Percentiles rank a stretch among this genome's conserved stretches.
These are phyloP conservation scores for Talinum fruticosum DNA, from an alignment of 148 eudicot genomes.

Conservation along the genomic window DNA sequence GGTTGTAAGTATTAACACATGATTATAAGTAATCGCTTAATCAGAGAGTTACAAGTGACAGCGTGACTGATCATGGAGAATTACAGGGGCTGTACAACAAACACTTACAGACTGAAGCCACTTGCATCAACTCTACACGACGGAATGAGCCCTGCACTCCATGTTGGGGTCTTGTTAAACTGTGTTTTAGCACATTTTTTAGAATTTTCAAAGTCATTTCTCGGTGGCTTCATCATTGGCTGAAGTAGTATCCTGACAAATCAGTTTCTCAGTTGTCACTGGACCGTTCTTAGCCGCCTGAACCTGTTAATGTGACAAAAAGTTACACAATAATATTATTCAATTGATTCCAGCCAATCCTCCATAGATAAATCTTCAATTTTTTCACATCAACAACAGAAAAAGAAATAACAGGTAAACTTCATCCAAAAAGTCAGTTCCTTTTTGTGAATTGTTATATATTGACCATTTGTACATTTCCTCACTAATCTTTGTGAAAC, in stretches of 20 bases:
- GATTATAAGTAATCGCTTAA: not conserved
- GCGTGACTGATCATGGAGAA: slow-evolving; percentile 26
- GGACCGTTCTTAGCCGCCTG: slow-evolving; percentile 32
- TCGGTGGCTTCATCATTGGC: slow-evolving; percentile 28
- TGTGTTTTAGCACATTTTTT: not conserved
- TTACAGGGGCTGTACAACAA: slow-evolving; percentile 18
- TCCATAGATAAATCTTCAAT: not conserved
- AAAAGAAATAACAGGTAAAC: not conserved
- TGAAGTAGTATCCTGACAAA: slow-evolving; percentile 34
- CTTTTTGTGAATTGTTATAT: not conserved
- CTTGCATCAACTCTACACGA: not conserved
- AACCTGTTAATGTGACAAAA: slow-evolving; percentile 32
- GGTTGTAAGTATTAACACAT: slow-evolving; percentile 7
- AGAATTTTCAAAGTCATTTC: slow-evolving; percentile 22
- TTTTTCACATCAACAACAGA: not conserved
- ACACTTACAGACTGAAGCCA: slow-evolving; percentile 21
- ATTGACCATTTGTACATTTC: not conserved
- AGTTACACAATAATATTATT: not conserved
- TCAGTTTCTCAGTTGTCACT: slow-evolving; percentile 31
- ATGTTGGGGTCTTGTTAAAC: not conserved
- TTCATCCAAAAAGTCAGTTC: not conserved
- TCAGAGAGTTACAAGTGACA: slow-evolving; percentile 19
- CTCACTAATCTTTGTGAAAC: not conserved
- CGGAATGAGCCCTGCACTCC: slow-evolving; percentile 3
- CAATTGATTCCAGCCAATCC: not conserved